Evolutionary conservation across 345 rosid species (phyloP), one percentile per base, ranked within the genome.

Genomic region (Syzygium aromaticum): DNA sequence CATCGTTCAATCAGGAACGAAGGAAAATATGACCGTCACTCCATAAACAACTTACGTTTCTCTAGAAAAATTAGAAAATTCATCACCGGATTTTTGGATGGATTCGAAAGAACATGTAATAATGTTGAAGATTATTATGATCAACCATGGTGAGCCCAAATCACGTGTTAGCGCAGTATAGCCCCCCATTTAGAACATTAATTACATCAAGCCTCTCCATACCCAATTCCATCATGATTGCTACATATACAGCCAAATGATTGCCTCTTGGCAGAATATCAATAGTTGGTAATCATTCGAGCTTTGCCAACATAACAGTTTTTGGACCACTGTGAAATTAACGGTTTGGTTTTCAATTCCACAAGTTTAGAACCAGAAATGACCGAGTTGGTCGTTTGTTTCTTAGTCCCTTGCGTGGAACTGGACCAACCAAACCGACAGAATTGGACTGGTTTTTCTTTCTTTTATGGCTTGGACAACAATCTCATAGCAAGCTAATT

Each of bases 381-480:
- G 3, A 40, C 6, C 6, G 46, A 43, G 7, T 43, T 5, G 46
- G 7, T 43, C 46, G 78, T 30, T 5, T 2, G 1, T 3, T 64
- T 64, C 17, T 6, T 1, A 0, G 4, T 67, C 33, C 78, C 12
- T 67, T 16, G 6, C 2, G 1, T 1, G 43, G 23, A 1, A 3
- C 1, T 0, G 1, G 6, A 67, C 1, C 1, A 1, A 30, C 1
- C 3, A 3, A 67, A 64, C 40, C 38, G 19, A 28, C 12, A 30
- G 15, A 4, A 28, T 64, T 7, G 6, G 77, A 28, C 40, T 63
- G 30, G 5, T 16, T 30, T 30, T 63, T 28, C 15, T 15, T 17
- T 3, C 30, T 64, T 64, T 64, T 11, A 17, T 19, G 49, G 3
- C 7, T 11, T 17, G 6, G 49, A 33, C 80, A 73, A 19, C 19